These are phyloP conservation scores for Phlebopus sp. DNA, from an alignment of 1,284 basidiomycete species.

Conservation along the genomic window DNA sequence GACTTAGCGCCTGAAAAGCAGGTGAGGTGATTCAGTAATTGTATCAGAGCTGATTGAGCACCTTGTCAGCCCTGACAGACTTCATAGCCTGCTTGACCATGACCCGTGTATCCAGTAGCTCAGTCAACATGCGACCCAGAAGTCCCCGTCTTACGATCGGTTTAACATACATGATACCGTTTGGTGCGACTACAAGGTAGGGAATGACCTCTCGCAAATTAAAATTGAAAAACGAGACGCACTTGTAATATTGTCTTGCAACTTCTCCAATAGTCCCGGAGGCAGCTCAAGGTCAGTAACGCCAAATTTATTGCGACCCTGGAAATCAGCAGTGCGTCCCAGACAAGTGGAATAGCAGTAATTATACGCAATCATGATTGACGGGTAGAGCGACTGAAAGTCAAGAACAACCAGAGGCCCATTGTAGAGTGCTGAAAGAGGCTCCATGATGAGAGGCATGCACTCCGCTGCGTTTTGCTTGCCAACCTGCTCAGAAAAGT, in stretches of 20 bases:
- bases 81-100: constrained; percentile 99
- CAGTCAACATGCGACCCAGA: constrained; percentile 88
- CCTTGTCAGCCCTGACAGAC: constrained; percentile 78
- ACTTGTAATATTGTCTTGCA: constrained; percentile 79
- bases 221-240: constrained; percentile 19
- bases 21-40: background rate
- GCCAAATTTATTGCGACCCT: constrained; percentile 87
- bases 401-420: constrained; percentile 82
- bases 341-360: constrained; percentile 97
- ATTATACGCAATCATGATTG: constrained; percentile 98
- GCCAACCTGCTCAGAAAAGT: constrained; percentile 63
- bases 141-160: constrained; percentile 81
- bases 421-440: constrained; percentile 88
- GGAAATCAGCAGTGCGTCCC: constrained; percentile 83
- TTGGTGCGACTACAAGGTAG: constrained; percentile 74
- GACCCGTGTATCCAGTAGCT: constrained; percentile 92
- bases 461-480: constrained; percentile 95
- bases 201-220: background rate
- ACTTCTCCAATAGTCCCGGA: constrained; percentile 62
- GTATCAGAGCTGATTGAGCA: constrained; percentile 23
- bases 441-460: constrained; percentile 94
- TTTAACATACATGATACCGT: constrained; percentile 94
- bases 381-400: constrained; percentile 95
- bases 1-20: constrained; percentile 56
- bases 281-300: constrained; percentile 74